Evolutionary conservation across 805 yeast genomes (phyloP), one percentile per base, ranked within the genome.

Genomic region (Wickerhamomyces subpelliculosus): DNA sequence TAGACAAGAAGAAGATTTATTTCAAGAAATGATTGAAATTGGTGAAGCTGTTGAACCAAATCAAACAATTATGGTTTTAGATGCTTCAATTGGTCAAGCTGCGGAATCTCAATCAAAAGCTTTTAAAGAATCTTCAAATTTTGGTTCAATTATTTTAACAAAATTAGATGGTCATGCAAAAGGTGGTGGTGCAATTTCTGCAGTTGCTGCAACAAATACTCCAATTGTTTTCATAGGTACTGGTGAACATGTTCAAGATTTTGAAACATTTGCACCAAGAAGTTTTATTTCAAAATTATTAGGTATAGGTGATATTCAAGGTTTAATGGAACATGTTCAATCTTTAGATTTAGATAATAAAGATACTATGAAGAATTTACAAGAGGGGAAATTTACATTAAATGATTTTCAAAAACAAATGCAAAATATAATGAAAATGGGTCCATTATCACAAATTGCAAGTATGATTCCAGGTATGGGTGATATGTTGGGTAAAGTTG

Each of bases 151-250:
- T 46, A 83, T 90, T 42, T 72, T 90, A 56, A 90, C 98, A 18
- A 90, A 90, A 61, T 80, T 90, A 94, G 98, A 90, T 63, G 97
- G 97, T 37, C 97, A 93, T 55, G 98, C 97, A 27, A 90, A 84
- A 64, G 98, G 98, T 60, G 98, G 98, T 65, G 98, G 98, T 70
- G 98, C 98, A 23, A 89, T 90, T 38, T 87, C 96, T 28, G 98
- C 98, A 0, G 97, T 90, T 38, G 98, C 98, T 2, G 93, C 96
- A 3, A 90, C 97, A 3, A 73, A 84, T 39, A 93, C 97, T 0
- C 98, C 98, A 8, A 83, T 90, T 49, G 85, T 84, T 8, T 90
- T 90, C 56, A 93, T 90, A 42, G 98, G 98, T 75, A 90, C 97
- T 3, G 98, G 98, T 57, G 98, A 90, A 61, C 98, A 93, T 56